Conservation (phyloP, 371 early-diverging fungal species). For the Parasitella parasitica region DNA sequence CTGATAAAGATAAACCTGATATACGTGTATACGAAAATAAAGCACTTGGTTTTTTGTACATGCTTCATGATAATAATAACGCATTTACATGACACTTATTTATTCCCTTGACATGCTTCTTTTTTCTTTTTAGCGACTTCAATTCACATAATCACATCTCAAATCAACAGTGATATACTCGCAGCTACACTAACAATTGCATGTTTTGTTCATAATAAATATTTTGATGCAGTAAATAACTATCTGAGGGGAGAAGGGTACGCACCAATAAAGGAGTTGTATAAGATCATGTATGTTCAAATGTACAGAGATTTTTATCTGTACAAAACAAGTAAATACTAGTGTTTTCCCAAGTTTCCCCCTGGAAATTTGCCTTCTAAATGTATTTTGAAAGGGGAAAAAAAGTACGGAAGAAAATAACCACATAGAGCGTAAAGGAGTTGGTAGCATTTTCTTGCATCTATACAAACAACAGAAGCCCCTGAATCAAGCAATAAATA, state of each 20-base stretch:
- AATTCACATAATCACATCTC: neutral
- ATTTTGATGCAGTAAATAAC: neutral
- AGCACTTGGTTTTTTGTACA: no score
- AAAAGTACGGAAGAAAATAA: no score
- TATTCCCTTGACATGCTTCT: neutral
- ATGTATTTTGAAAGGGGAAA: neutral
- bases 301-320: neutral
- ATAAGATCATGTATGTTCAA: neutral
- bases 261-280: neutral
- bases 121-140: neutral
- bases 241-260: neutral
- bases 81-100: neutral
- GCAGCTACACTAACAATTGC: neutral
- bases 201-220: neutral
- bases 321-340: neutral
- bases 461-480: neutral
- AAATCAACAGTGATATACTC: neutral
- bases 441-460: slow-evolving; percentile 6
- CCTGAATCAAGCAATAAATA: neutral
- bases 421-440: slow-evolving; percentile 5
- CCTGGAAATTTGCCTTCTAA: no score
- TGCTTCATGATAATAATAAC: neutral
- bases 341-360: neutral
- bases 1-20: no score
- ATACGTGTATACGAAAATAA: no score